Evolutionary conservation across 108 stramenopile genomes (phyloP).

Genomic region (Aurantiochytrium sp.): DNA sequence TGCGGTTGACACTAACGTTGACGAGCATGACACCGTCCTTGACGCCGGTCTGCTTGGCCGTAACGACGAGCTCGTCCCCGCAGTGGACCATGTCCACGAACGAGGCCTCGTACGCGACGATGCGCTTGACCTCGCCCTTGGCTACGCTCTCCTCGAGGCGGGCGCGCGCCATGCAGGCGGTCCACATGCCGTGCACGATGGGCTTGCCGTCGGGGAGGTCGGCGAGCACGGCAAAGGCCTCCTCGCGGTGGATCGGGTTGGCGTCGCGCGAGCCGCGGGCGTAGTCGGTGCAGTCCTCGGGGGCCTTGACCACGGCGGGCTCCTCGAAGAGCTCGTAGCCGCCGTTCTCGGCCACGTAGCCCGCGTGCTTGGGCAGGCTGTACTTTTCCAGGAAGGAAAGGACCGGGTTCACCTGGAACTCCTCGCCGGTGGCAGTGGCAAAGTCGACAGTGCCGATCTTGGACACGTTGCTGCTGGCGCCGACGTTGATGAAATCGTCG

Average conservation of each 20-base stretch:
- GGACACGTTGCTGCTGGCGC: background rate
- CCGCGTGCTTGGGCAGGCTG: background rate
- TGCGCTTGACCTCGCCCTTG: background rate
- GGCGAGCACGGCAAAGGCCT: background rate
- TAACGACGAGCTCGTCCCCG: background rate
- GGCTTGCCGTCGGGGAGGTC: slow-evolving; percentile 25
- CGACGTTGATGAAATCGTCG: background rate
- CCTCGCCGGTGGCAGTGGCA: background rate
- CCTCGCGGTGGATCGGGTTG: slow-evolving; percentile 36
- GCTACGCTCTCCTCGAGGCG: background rate
- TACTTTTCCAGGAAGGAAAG: slow-evolving; percentile 2
- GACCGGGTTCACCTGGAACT: background rate
- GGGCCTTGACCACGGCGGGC: background rate
- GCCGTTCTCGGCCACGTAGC: background rate
- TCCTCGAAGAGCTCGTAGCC: slow-evolving; percentile 16
- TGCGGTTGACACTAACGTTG: background rate
- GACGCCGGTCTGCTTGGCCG: background rate
- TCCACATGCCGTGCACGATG: slow-evolving; percentile 40
- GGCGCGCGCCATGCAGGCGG: background rate
- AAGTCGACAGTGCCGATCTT: background rate
- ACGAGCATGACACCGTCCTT: background rate
- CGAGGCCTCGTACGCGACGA: background rate
- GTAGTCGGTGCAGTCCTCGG: background rate
- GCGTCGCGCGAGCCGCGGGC: background rate
- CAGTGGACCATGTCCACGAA: slow-evolving; percentile 25